Evolutionary conservation across 352 stramenopile species (phyloP).

Genomic region (Globisporangium viniferum): DNA sequence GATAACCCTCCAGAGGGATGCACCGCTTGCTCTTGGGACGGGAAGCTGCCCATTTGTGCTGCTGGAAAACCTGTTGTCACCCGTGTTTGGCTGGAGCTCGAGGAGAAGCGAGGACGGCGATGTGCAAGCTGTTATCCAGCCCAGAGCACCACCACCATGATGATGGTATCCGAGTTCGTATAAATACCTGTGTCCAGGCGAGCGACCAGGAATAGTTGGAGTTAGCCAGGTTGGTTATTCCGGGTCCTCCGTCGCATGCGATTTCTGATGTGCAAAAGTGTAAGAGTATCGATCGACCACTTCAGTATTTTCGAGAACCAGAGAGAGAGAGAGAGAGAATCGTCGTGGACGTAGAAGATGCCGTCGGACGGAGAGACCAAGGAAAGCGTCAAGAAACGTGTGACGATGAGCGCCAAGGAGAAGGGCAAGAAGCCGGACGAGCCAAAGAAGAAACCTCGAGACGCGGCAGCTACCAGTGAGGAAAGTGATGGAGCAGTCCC

Average conservation of each 20-base stretch:
- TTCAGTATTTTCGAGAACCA: not conserved
- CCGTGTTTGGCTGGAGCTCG: not conserved
- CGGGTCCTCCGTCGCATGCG: not conserved
- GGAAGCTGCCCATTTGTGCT: slow-evolving; percentile 34
- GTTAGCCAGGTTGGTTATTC: not conserved
- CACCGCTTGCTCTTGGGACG: slow-evolving; percentile 30
- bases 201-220: not conserved
- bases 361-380: slow-evolving; percentile 13
- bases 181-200: not conserved
- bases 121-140: not conserved
- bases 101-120: not conserved
- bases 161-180: not conserved
- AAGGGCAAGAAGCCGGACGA: slow-evolving; percentile 5
- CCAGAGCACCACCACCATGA: not conserved
- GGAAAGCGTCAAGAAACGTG: slow-evolving; percentile 3
- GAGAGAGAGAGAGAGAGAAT: not conserved
- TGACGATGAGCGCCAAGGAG: slow-evolving; percentile 5
- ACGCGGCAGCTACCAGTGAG: not conserved
- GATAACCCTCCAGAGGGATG: slow-evolving; percentile 4
- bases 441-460: not conserved
- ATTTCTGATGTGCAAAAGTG: not conserved
- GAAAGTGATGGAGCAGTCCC: not conserved
- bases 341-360: not conserved
- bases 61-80: not conserved
- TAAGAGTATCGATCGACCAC: not conserved